These are phyloP conservation scores for Neurospora sp. DNA, from an alignment of 495 filamentous ascomycete genomes.

Conservation along the genomic window DNA sequence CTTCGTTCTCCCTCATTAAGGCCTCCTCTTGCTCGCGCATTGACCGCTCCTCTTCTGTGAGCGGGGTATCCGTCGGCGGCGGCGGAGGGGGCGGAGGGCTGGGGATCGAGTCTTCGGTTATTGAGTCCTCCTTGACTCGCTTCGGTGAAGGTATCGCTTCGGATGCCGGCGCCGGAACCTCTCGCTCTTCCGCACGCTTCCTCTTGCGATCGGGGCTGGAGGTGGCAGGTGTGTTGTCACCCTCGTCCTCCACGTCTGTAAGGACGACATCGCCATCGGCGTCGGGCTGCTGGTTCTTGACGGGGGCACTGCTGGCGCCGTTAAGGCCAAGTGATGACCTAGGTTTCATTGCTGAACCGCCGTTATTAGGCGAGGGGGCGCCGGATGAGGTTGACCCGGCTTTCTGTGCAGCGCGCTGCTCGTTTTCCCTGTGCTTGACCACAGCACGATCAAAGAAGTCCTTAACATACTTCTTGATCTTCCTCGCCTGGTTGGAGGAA, in stretches of 20 bases:
- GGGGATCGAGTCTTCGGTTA: slow-evolving; percentile 11
- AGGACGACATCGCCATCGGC: slow-evolving; percentile 16
- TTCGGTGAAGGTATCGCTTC: slow-evolving; percentile 36
- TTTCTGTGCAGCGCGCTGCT: slow-evolving; percentile 38
- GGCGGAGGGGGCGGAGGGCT: slow-evolving; percentile 37
- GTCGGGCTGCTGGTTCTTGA: slow-evolving; percentile 16
- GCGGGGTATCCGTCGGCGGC: slow-evolving; percentile 21
- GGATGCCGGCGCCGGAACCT: slow-evolving; percentile 24
- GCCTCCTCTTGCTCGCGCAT: slow-evolving; percentile 35
- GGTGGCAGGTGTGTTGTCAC: slow-evolving; percentile 29
- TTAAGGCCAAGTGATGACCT: not conserved
- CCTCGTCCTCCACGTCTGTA: slow-evolving; percentile 34
- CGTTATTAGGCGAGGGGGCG: not conserved
- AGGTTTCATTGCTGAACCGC: not conserved
- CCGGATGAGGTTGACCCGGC: not conserved
- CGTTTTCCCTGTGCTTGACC: slow-evolving; percentile 57
- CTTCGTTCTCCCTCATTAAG: slow-evolving; percentile 29
- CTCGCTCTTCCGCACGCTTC: slow-evolving; percentile 42
- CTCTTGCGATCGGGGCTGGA: slow-evolving; percentile 44
- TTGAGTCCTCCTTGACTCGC: slow-evolving; percentile 37
- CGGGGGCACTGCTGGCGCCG: slow-evolving; percentile 13
- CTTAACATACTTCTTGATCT: slow-evolving; percentile 70
- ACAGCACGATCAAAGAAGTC: slow-evolving; percentile 80
- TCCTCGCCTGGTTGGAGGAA: slow-evolving; percentile 65
- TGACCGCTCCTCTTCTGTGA: slow-evolving; percentile 26